A percentile compares a stretch with the other conserved stretches of the same genome.
phyloP scores from a whole-genome alignment of 2,329 filamentous ascomycete species.

The Ploettnerulaceae sp. region DNA sequence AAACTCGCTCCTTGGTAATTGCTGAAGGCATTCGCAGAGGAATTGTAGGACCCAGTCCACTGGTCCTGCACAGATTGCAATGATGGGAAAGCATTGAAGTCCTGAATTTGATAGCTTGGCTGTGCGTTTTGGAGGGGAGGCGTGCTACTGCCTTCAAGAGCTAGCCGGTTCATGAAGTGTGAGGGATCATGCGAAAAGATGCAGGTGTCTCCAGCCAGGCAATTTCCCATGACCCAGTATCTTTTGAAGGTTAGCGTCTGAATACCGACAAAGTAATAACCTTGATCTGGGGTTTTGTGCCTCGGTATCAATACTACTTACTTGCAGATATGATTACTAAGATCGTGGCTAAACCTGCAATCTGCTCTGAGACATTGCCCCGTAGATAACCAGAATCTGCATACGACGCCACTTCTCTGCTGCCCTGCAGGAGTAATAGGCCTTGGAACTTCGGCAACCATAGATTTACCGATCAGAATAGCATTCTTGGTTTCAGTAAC shows the following conservation, averaged over 20 bases:
- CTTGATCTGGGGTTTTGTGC: too few relatives aligned
- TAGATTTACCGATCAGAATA: conserved; percentile 84
- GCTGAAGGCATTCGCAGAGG: conserved; percentile 42
- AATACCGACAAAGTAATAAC: conserved; percentile 3
- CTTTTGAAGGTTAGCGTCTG: conserved; percentile 40
- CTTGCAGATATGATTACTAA: conserved; percentile 97
- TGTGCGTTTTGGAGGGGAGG: conserved; percentile 59
- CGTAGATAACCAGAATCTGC: conserved; percentile 93
- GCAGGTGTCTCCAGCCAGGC: conserved; percentile 86
- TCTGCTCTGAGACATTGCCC: conserved; percentile 95
- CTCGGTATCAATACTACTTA: too few relatives aligned
- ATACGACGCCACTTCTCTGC: conserved; percentile 82
- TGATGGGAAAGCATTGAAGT: conserved; percentile 79
- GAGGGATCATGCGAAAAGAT: conserved; percentile 96
- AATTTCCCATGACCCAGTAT: conserved; percentile 96
- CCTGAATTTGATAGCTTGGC: conserved; percentile 71
- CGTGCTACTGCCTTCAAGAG: conserved; percentile 62
- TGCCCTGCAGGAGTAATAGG: conserved; percentile 72
- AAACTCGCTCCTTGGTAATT: conserved; percentile 49
- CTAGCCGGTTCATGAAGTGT: conserved; percentile 76
- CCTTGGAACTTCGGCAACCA: conserved; percentile 65
- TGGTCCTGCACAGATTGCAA: conserved; percentile 60
- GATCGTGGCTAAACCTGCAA: conserved; percentile 94
- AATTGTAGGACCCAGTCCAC: conserved; percentile 43
- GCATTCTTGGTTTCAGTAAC: conserved; percentile 56